These are phyloP conservation scores for Suillus discolor DNA, from an alignment of 768 basidiomycete genomes.

Conservation along the genomic window DNA sequence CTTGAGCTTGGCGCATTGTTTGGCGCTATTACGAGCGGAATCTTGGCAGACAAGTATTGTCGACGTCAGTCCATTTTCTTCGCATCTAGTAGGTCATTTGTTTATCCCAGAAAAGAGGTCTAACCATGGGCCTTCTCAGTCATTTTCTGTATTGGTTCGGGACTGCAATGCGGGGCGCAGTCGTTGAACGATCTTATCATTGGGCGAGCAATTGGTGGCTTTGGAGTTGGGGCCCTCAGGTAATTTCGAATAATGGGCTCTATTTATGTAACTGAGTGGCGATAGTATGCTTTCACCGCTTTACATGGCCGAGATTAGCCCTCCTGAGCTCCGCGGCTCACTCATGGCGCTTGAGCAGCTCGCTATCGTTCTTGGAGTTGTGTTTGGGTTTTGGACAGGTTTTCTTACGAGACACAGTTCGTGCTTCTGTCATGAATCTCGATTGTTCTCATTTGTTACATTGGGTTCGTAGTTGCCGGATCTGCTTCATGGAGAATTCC, in stretches of 20 bases:
- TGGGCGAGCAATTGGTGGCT: slow-evolving; percentile 74
- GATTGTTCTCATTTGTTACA: not conserved
- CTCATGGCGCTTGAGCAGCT: slow-evolving; percentile 81
- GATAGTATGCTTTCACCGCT: slow-evolving; percentile 75
- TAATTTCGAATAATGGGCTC: slow-evolving; percentile 22
- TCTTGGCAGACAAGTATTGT: slow-evolving; percentile 69
- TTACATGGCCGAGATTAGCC: slow-evolving; percentile 85
- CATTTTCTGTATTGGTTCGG: slow-evolving; percentile 73
- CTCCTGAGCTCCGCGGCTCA: slow-evolving; percentile 78
- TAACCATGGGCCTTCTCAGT: slow-evolving; percentile 37
- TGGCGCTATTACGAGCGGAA: slow-evolving; percentile 69
- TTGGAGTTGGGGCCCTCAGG: slow-evolving; percentile 82
- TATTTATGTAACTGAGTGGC: not conserved
- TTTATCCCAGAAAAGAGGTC: not conserved
- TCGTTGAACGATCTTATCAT: slow-evolving; percentile 58
- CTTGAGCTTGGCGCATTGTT: slow-evolving; percentile 79
- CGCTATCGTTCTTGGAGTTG: slow-evolving; percentile 79
- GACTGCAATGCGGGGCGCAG: slow-evolving; percentile 64
- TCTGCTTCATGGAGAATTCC: slow-evolving; percentile 80
- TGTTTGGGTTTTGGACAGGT: slow-evolving; percentile 83
- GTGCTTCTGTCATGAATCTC: slow-evolving; percentile 20
- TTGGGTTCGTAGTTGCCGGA: slow-evolving; percentile 46
- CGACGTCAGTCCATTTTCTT: slow-evolving; percentile 66
- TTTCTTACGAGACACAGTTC: slow-evolving; percentile 68
- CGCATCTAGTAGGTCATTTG: slow-evolving; percentile 59